These are phyloP conservation scores for Colletotrichum paranaense DNA, from an alignment of 2,329 filamentous ascomycete species.

Conservation along the genomic window DNA sequence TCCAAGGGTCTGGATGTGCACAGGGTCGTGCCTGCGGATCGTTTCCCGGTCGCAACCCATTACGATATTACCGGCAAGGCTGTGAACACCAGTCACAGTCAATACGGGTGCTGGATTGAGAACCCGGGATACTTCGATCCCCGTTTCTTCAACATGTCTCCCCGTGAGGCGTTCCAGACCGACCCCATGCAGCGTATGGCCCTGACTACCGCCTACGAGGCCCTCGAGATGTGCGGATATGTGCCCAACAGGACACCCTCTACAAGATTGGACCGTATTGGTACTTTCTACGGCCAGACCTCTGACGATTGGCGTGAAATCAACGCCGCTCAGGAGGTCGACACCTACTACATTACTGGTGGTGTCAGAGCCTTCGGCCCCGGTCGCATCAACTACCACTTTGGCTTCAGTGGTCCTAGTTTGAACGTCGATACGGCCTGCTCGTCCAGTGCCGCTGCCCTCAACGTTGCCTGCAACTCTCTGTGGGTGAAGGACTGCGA, in stretches of 20 bases:
- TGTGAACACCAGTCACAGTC: constrained; percentile 66
- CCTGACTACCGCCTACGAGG: constrained; percentile 81
- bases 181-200: constrained; percentile 82
- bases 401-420: constrained; percentile 80
- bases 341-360: constrained; percentile 66
- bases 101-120: constrained; percentile 63
- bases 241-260: constrained; percentile 75
- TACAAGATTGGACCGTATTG: constrained; percentile 68
- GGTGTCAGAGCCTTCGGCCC: constrained; percentile 61
- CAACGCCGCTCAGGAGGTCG: constrained; percentile 76
- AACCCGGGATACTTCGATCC: constrained; percentile 75
- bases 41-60: constrained; percentile 71
- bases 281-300: constrained; percentile 81
- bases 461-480: constrained; percentile 77
- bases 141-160: constrained; percentile 79
- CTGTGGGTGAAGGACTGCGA: constrained; percentile 83
- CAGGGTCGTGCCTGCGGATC: constrained; percentile 65
- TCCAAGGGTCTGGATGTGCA: constrained; percentile 74
- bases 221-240: constrained; percentile 80
- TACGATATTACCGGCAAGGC: constrained; percentile 70
- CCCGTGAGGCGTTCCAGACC: constrained; percentile 73
- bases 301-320: constrained; percentile 85
- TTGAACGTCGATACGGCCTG: constrained; percentile 82
- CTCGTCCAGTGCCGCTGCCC: constrained; percentile 78
- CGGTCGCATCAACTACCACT: constrained; percentile 80